phyloP scores from a whole-genome alignment of 2,329 filamentous ascomycete genomes.

The Exserohilum rostratum region DNA sequence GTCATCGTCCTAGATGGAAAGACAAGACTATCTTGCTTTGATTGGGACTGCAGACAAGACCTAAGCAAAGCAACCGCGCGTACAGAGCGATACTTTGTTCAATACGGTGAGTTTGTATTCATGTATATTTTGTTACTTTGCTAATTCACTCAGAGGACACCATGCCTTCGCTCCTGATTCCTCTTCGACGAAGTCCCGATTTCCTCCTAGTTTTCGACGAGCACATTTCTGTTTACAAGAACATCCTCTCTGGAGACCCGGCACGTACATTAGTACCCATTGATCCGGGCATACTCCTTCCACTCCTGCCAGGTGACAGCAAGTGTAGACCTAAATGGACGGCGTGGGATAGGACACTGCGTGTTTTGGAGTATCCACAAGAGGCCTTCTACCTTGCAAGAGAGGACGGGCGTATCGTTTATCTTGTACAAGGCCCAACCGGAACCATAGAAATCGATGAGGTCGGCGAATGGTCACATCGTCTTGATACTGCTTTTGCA shows the following conservation, averaged over 20 bases:
- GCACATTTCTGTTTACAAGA: slow-evolving; percentile 47
- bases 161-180: slow-evolving; percentile 49
- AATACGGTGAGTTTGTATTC: slow-evolving; percentile 30
- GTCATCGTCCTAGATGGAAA: slow-evolving; percentile 54
- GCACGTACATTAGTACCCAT: slow-evolving; percentile 24
- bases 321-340: slow-evolving; percentile 69
- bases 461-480: slow-evolving; percentile 67
- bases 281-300: slow-evolving; percentile 45
- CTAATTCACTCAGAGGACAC: slow-evolving; percentile 40
- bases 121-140: neutral
- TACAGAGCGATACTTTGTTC: slow-evolving; percentile 34
- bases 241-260: slow-evolving; percentile 50
- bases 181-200: slow-evolving; percentile 48
- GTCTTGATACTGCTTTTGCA: slow-evolving; percentile 82
- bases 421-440: slow-evolving; percentile 65
- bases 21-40: slow-evolving; percentile 58
- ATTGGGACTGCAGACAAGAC: slow-evolving; percentile 59
- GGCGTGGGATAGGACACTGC: slow-evolving; percentile 79
- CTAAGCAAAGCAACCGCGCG: slow-evolving; percentile 34
- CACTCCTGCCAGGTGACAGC: slow-evolving; percentile 52
- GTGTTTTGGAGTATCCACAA: slow-evolving; percentile 62
- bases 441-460: slow-evolving; percentile 50
- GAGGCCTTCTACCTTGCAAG: slow-evolving; percentile 86
- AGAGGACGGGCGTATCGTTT: slow-evolving; percentile 82
- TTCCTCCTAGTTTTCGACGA: slow-evolving; percentile 50